These are phyloP conservation scores for Cryptococcus neoformans DNA, from an alignment of 1,284 basidiomycete species.

Conservation along the genomic window DNA sequence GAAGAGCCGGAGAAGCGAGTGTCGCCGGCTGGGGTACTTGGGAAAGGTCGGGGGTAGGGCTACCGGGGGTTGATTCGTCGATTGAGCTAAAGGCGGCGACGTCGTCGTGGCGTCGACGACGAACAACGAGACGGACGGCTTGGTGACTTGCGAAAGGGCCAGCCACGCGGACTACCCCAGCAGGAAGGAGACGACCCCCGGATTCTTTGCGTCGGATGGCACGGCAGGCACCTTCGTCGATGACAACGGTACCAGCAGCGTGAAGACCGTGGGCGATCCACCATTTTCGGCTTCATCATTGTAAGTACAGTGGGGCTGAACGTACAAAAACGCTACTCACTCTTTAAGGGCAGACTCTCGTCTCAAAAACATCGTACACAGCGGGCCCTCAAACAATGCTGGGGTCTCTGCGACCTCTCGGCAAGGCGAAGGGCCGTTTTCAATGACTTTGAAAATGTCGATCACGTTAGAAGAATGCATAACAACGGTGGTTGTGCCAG, in stretches of 20 bases:
- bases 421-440: conserved; percentile 46
- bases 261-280: conserved; percentile 93
- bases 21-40: background rate
- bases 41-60: conserved; percentile 7
- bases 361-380: conserved; percentile 85
- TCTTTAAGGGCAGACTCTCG: conserved; percentile 73
- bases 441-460: conserved; percentile 77
- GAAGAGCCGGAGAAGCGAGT: conserved; percentile 8
- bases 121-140: conserved; percentile 80
- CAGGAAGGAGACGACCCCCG: conserved; percentile 85
- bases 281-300: conserved; percentile 62
- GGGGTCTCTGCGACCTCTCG: conserved; percentile 28
- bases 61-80: conserved; percentile 12
- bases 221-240: conserved; percentile 78
- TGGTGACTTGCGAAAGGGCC: conserved; percentile 93
- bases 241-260: conserved; percentile 77
- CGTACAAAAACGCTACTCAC: conserved; percentile 26
- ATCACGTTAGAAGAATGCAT: conserved; percentile 75
- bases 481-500: conserved; percentile 93
- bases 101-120: conserved; percentile 34
- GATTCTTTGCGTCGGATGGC: conserved; percentile 80
- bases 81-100: background rate
- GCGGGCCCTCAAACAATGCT: conserved; percentile 40
- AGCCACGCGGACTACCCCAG: conserved; percentile 80
- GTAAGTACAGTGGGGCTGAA: too few relatives aligned